Conservation (phyloP, 2,329 filamentous ascomycete genomes). For the Ceratocystiopsis minuta region DNA sequence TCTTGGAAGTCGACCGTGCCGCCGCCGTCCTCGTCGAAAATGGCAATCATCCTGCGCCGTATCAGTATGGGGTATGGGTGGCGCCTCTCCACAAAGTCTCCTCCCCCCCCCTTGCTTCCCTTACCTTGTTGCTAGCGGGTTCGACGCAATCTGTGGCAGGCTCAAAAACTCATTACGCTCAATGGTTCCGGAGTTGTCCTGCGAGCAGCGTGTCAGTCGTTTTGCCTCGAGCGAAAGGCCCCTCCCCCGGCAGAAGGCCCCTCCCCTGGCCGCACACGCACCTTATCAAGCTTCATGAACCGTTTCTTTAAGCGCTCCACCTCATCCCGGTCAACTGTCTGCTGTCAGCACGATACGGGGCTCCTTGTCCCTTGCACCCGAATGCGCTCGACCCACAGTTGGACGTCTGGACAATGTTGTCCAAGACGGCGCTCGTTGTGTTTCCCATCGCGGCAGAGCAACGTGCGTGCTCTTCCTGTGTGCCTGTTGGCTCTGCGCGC, state of each 20-base stretch:
- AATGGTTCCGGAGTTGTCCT: constrained; percentile 97
- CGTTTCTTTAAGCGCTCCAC: constrained; percentile 89
- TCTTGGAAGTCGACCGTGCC: constrained; percentile 98
- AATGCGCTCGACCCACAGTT: constrained; percentile 48
- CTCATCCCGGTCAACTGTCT: constrained; percentile 82
- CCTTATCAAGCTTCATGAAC: constrained; percentile 99
- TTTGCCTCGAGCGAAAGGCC: too few relatives aligned
- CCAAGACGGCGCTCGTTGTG: constrained; percentile 58
- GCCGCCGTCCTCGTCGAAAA: constrained; percentile 96
- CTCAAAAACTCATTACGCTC: constrained; percentile 97
- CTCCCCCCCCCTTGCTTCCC: constrained; percentile 4
- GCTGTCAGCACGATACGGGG: background rate
- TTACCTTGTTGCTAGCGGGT: constrained; percentile 86
- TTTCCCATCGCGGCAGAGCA: constrained; percentile 37
- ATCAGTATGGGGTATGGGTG: too few relatives aligned
- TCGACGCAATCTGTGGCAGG: constrained; percentile 91
- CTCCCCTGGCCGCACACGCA: constrained; percentile 21
- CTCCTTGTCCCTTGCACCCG: too few relatives aligned
- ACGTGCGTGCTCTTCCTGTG: background rate
- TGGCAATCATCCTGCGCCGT: constrained; percentile 73
- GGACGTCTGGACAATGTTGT: constrained; percentile 88
- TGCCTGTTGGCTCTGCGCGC: background rate
- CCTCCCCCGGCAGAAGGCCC: background rate
- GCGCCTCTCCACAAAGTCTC: background rate
- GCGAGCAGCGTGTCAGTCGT: background rate